A percentile compares a stretch with the other conserved stretches of the same genome.
Evolutionary conservation across 768 basidiomycete species (phyloP).

Genomic region (Leccinum barrowsii): DNA sequence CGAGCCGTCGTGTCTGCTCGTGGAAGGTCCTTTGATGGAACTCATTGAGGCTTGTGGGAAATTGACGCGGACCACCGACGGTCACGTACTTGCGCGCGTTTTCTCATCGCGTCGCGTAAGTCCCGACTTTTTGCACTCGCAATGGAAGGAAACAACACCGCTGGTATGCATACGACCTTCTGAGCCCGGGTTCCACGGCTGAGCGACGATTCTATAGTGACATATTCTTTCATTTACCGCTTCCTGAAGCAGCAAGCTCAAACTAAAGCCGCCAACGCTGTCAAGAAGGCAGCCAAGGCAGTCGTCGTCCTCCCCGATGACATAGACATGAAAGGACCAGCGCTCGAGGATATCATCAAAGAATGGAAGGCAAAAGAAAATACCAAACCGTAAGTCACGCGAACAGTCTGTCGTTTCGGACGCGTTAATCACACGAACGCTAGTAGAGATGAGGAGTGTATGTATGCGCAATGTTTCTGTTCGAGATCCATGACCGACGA

Average conservation of each 20-base stretch:
- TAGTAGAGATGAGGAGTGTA: slow-evolving; percentile 21
- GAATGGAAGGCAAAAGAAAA: slow-evolving; percentile 52
- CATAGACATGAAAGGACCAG: slow-evolving; percentile 43
- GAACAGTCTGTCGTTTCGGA: not conserved
- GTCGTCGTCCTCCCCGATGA: slow-evolving; percentile 59
- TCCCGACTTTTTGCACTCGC: not conserved
- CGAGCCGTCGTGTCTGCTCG: slow-evolving; percentile 72
- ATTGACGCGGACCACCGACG: not conserved
- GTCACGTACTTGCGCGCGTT: too few species aligned
- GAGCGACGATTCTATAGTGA: slow-evolving; percentile 41
- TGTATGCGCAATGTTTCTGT: slow-evolving; percentile 9
- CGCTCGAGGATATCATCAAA: slow-evolving; percentile 61
- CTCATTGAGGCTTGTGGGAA: slow-evolving; percentile 27
- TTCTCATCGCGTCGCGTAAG: not conserved
- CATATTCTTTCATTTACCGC: slow-evolving; percentile 72
- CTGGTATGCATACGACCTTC: slow-evolving; percentile 37
- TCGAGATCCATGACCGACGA: slow-evolving; percentile 1
- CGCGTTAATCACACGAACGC: slow-evolving; percentile 5
- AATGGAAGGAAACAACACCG: slow-evolving; percentile 48
- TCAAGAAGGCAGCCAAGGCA: slow-evolving; percentile 70
- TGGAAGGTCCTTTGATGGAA: slow-evolving; percentile 75
- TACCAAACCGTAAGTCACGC: slow-evolving; percentile 27
- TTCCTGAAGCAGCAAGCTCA: slow-evolving; percentile 69
- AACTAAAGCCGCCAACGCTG: slow-evolving; percentile 64
- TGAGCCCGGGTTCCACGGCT: slow-evolving; percentile 7